Evolutionary conservation across 2,329 filamentous ascomycete species (phyloP), one percentile per base, ranked within the genome.

Genomic region (Colletotrichum falcatum): DNA sequence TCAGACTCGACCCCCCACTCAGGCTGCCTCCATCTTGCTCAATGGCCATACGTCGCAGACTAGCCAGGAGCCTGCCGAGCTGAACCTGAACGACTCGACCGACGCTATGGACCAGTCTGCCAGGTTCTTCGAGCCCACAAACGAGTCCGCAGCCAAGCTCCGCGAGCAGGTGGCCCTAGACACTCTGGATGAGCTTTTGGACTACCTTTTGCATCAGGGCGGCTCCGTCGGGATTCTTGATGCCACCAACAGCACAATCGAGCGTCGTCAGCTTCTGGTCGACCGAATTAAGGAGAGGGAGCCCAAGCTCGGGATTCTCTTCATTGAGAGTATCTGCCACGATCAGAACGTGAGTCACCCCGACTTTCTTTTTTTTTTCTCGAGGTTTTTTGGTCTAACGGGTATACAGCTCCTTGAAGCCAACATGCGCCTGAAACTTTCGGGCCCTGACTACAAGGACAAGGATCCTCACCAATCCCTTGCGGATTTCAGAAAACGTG

Each of bases 401-500:
- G 51, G n/a, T 30, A n/a, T 46, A 9, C 71, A 90, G 80, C 85
- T 98, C 33, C 86, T 98, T 46, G 95, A 98, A 80, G 94, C 95
- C 23, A 98, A 98, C 78, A 98, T 98, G 94, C 94, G 95, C 35
- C 84, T 98, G 72, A 98, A 98, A 84, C 89, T 98, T 8, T 97
- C 94, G 4, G 96, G 96, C 0, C 96, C 96, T 0, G 96, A 99
- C 80, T 99, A 99, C 83, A 94, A 92, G 77, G 94, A 94, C 78
- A 97, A 97, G 82, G 95, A 99, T 76, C 95, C 96, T 0, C 83
- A 89, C 65, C 90, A 92, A 77, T 95, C 96, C 1, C 84, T 98
- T 51, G 90, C 88, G 42, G 96, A 99, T 79, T 99, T 99, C 85
- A 97, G 93, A 83, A 91, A 93, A 81, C 93, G 96, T 72, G 95